Base-by-base conservation (phyloP, 208 protist genomes). In the Leishmania mexicana region DNA sequence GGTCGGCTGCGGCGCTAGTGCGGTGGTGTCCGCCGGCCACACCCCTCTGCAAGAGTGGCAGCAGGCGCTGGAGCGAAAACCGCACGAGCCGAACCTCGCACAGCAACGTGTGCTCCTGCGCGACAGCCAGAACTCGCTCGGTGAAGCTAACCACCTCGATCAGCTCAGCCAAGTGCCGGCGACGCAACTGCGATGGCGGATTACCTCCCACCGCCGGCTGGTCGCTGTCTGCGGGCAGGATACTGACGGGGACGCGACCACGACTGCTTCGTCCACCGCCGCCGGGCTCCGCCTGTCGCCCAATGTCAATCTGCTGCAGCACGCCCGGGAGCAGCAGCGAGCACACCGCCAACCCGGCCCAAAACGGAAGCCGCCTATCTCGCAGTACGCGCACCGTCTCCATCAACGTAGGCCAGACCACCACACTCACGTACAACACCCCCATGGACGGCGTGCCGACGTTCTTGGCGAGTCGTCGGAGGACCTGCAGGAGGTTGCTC, bases 341-440 rank as follows among this genome's bases (percentile, higher is more conserved):
- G 78, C 93, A 96, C 31, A 90, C 77, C 2, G 81, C 86, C 28
- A 95, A 70, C 21, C 92, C 93, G 21, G 92, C 91, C 91, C 89
- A 94, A 78, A 96, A 91, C 0, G 90, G 88, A 65, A 89, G 84
- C 42, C 88, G 86, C 45, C 42, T 3, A 53, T 74, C 31, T 17
- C 79, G 85, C 81, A 88, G 79, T 60, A 81, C 78, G 38, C 72
- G 77, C 79, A 88, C 81, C 60, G 81, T 76, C 60, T 83, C 72
- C 75, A 79, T 74, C 38, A 88, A 67, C 31, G 79, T 38, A 7
- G 85, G 85, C 76, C 74, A 80, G 24, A 88, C 49, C 67, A 83
- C 75, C 28, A 68, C 75, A 21, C 68, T 35, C 4, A 84, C 13
- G 75, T 85, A 88, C 42, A 83, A 24, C 17, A 35, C 38, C 1